Conservation (phyloP, 1,284 basidiomycete species). For the Rhodotorula sp. region DNA sequence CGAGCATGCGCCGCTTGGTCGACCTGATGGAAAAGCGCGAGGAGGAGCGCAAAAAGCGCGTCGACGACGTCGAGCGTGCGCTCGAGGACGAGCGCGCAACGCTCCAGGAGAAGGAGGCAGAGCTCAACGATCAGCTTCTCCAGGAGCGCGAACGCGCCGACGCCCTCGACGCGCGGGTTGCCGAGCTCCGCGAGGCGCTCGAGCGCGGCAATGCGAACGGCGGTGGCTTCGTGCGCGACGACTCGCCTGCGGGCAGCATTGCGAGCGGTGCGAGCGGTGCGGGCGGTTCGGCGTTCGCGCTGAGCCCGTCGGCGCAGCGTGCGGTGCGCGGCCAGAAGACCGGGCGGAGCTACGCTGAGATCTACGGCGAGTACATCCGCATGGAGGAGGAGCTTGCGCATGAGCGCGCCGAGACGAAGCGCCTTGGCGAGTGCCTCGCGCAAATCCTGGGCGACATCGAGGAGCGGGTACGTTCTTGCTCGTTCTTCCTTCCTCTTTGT, state of each 20-base stretch:
- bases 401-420: slow-evolving; percentile 75
- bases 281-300: slow-evolving; percentile 30
- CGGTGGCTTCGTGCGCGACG: background rate
- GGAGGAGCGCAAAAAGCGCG: slow-evolving; percentile 71
- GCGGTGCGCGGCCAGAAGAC: slow-evolving; percentile 48
- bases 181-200: slow-evolving; percentile 52
- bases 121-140: slow-evolving; percentile 65
- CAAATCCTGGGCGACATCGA: slow-evolving; percentile 80
- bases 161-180: slow-evolving; percentile 53
- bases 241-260: background rate
- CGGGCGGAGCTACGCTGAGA: slow-evolving; percentile 84
- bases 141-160: slow-evolving; percentile 54
- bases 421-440: slow-evolving; percentile 72
- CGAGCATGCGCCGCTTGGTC: slow-evolving; percentile 68
- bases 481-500: background rate
- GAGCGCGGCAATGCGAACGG: slow-evolving; percentile 44
- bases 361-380: slow-evolving; percentile 82
- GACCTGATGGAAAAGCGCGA: slow-evolving; percentile 80
- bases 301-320: slow-evolving; percentile 31
- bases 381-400: slow-evolving; percentile 77
- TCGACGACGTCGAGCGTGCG: slow-evolving; percentile 74
- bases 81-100: slow-evolving; percentile 71
- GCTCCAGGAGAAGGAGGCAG: slow-evolving; percentile 66
- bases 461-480: slow-evolving; percentile 79
- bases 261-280: slow-evolving; percentile 12